Conservation (phyloP, 1,284 basidiomycete species). For the Papiliotrema laurentii region DNA sequence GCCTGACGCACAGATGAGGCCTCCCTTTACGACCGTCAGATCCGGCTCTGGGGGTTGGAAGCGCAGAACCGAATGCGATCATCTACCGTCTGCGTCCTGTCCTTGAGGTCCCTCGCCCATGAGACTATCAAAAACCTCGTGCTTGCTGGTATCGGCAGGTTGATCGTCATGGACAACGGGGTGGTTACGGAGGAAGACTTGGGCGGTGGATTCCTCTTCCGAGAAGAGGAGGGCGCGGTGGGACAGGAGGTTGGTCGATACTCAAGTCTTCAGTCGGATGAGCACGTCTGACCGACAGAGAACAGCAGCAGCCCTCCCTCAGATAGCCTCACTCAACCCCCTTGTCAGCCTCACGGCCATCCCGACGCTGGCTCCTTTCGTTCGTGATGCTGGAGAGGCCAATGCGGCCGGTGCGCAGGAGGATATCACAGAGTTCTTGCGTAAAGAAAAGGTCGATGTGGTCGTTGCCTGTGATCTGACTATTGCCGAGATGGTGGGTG, state of each 20-base stretch:
- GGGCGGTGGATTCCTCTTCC: conserved; percentile 87
- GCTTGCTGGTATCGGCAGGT: conserved; percentile 55
- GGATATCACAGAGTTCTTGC: conserved; percentile 59
- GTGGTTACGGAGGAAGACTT: conserved; percentile 64
- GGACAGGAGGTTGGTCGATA: conserved; percentile 65
- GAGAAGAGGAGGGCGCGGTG: conserved; percentile 73
- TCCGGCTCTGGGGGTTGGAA: conserved; percentile 95
- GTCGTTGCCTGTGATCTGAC: conserved; percentile 78
- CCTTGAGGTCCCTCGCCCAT: conserved; percentile 80
- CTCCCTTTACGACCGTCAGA: conserved; percentile 91
- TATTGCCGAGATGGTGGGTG: conserved; percentile 63
- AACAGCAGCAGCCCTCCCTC: conserved; percentile 72
- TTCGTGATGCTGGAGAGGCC: conserved; percentile 31
- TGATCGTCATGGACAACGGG: conserved; percentile 56
- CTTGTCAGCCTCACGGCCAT: conserved; percentile 74
- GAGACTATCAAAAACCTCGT: conserved; percentile 90
- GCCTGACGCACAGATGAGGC: conserved; percentile 60
- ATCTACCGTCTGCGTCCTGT: conserved; percentile 80
- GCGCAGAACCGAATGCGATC: conserved; percentile 95
- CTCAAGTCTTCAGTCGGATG: neutral
- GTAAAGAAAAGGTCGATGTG: conserved; percentile 60
- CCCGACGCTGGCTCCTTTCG: conserved; percentile 52
- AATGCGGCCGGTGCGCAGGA: conserved; percentile 43
- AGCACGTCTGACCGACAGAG: conserved; percentile 57
- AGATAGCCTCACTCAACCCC: conserved; percentile 86